These are phyloP conservation scores for Darksidea phi DNA, from an alignment of 495 filamentous ascomycete species.

Conservation along the genomic window DNA sequence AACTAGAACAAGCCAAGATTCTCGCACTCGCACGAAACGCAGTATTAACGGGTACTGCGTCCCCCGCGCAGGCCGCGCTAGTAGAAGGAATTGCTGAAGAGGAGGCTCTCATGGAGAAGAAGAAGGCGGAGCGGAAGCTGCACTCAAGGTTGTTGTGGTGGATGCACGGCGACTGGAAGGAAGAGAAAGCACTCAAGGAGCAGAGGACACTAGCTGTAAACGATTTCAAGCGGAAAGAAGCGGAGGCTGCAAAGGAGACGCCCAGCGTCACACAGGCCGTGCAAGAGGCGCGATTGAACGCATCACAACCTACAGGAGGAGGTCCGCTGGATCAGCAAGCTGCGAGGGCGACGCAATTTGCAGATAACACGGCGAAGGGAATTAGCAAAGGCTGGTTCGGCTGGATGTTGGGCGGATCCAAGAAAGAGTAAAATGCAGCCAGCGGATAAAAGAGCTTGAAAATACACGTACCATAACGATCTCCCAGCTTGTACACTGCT, in stretches of 20 bases:
- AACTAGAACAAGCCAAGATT: conserved; percentile 35
- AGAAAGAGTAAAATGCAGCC: conserved; percentile 28
- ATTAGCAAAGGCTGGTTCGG: conserved; percentile 39
- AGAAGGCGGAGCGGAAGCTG: conserved; percentile 25
- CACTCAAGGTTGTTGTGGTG: conserved; percentile 22
- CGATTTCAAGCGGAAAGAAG: conserved; percentile 14
- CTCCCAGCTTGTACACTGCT: conserved; percentile 28
- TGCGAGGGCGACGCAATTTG: conserved; percentile 34
- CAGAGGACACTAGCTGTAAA: conserved; percentile 18
- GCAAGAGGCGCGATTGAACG: conserved; percentile 15
- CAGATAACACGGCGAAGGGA: conserved; percentile 27
- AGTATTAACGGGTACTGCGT: conserved; percentile 29
- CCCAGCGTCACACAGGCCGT: conserved; percentile 24
- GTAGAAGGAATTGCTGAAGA: conserved; percentile 37
- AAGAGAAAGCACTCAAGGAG: conserved; percentile 25
- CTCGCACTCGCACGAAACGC: conserved; percentile 36
- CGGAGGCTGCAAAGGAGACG: conserved; percentile 3
- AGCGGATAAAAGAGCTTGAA: conserved; percentile 19
- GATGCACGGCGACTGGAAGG: conserved; percentile 30
- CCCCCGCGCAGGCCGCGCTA: conserved; percentile 35
- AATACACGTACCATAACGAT: conserved; percentile 29
- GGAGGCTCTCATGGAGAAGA: conserved; percentile 23
- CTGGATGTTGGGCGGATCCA: conserved; percentile 34
- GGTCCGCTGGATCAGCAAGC: conserved; percentile 31
- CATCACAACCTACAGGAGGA: conserved; percentile 1